Percentiles rank a stretch among this genome's conserved stretches.
Conservation (phyloP, 805 yeast species). For the Zygosaccharomyces gambellarensis region DNA sequence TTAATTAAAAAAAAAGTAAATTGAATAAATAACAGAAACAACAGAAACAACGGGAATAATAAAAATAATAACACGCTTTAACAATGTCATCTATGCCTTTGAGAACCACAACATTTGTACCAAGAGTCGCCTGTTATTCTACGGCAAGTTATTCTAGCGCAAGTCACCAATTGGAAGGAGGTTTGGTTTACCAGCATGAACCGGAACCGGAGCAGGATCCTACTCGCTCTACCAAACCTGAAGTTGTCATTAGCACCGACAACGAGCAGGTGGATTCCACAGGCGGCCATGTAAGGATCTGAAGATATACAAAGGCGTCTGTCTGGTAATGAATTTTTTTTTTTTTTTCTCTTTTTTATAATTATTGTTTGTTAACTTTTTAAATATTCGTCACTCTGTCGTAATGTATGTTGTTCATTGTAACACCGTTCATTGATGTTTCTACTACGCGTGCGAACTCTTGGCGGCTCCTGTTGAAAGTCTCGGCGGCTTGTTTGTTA, state of each 20-base stretch:
- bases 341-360: not conserved
- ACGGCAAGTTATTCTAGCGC: not conserved
- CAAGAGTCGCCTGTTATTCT: slow-evolving; percentile 1
- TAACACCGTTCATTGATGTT: slow-evolving; percentile 68
- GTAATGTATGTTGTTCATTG: slow-evolving; percentile 51
- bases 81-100: not conserved
- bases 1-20: too few relatives aligned
- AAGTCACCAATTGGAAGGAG: not conserved
- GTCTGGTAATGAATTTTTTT: not conserved
- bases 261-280: slow-evolving; percentile 27
- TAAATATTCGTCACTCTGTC: slow-evolving; percentile 47
- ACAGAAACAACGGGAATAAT: not conserved
- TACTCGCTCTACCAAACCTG: slow-evolving; percentile 11
- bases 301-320: not conserved
- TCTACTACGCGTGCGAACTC: slow-evolving; percentile 54
- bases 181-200: not conserved
- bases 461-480: slow-evolving; percentile 41
- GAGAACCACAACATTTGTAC: slow-evolving; percentile 1
- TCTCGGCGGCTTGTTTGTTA: slow-evolving; percentile 82
- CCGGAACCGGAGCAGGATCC: not conserved
- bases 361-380: not conserved
- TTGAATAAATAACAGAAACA: too few relatives aligned
- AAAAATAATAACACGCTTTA: not conserved
- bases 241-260: slow-evolving; percentile 25
- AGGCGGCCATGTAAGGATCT: slow-evolving; percentile 26